Conservation (phyloP, 352 stramenopile species). For the Globisporangium perplexum region DNA sequence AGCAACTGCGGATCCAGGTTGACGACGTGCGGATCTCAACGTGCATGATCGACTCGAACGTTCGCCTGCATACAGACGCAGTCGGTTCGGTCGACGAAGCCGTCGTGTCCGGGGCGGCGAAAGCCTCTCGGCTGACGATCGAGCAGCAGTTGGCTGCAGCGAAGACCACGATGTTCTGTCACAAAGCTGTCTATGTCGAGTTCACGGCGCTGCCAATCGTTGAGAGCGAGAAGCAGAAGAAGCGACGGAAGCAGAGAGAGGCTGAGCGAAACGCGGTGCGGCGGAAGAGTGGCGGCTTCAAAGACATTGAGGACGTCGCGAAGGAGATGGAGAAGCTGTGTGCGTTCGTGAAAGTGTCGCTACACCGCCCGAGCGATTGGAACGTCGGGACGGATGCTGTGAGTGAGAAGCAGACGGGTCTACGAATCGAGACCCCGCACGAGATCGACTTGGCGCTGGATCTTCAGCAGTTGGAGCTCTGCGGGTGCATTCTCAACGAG, state of each 20-base stretch:
- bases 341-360: constrained; percentile 25
- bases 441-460: constrained; percentile 38
- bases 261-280: not conserved
- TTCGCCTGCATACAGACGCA: constrained; percentile 24
- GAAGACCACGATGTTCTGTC: constrained; percentile 27
- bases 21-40: constrained; percentile 35
- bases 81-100: constrained; percentile 34
- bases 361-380: constrained; percentile 34
- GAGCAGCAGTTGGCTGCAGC: constrained; percentile 17
- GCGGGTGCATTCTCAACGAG: constrained; percentile 54
- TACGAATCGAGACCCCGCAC: constrained; percentile 10
- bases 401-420: not conserved
- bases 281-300: constrained; percentile 4
- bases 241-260: constrained; percentile 9
- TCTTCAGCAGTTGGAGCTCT: constrained; percentile 54
- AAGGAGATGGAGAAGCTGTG: constrained; percentile 54
- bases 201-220: constrained; percentile 36
- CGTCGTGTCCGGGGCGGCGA: constrained; percentile 11
- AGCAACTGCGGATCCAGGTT: constrained; percentile 46
- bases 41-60: constrained; percentile 18
- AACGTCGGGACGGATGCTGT: not conserved
- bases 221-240: constrained; percentile 16
- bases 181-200: constrained; percentile 40
- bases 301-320: constrained; percentile 42
- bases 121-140: constrained; percentile 1